Evolutionary conservation across 2,329 filamentous ascomycete genomes (phyloP).

Genomic region (Pyrenophora teres): DNA sequence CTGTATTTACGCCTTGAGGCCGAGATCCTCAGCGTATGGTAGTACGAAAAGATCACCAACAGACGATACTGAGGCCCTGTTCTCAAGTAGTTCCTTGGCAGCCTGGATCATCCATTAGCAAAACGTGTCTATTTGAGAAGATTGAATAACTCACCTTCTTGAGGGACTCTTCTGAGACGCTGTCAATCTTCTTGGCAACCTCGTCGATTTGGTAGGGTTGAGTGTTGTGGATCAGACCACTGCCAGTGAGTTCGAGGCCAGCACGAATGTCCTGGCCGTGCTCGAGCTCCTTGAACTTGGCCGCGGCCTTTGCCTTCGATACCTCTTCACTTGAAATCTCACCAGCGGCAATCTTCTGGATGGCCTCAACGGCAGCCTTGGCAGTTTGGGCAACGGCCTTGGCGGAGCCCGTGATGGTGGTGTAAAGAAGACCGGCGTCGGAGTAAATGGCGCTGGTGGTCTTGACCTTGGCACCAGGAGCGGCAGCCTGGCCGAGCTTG

Average conservation of each 20-base stretch:
- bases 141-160: slow-evolving; percentile 57
- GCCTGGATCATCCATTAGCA: slow-evolving; percentile 60
- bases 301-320: slow-evolving; percentile 87
- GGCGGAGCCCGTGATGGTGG: slow-evolving; percentile 78
- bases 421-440: slow-evolving; percentile 86
- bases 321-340: slow-evolving; percentile 81
- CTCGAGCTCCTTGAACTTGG: slow-evolving; percentile 90
- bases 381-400: slow-evolving; percentile 74
- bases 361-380: slow-evolving; percentile 74
- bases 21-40: slow-evolving; percentile 92
- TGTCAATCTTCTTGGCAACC: slow-evolving; percentile 76
- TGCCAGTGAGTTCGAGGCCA: slow-evolving; percentile 81
- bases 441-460: slow-evolving; percentile 87
- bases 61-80: slow-evolving; percentile 84
- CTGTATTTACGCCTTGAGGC: slow-evolving; percentile 82
- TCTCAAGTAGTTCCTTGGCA: slow-evolving; percentile 83
- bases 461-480: slow-evolving; percentile 68
- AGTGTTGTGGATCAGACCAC: slow-evolving; percentile 78
- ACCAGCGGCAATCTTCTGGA: slow-evolving; percentile 80
- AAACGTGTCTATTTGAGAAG: neutral
- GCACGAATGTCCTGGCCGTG: slow-evolving; percentile 76
- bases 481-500: slow-evolving; percentile 76
- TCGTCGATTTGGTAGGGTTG: slow-evolving; percentile 84
- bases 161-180: slow-evolving; percentile 81
- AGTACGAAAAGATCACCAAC: slow-evolving; percentile 91